Conservation (phyloP, 2,329 filamentous ascomycete species). For the Penicillium sp. region DNA sequence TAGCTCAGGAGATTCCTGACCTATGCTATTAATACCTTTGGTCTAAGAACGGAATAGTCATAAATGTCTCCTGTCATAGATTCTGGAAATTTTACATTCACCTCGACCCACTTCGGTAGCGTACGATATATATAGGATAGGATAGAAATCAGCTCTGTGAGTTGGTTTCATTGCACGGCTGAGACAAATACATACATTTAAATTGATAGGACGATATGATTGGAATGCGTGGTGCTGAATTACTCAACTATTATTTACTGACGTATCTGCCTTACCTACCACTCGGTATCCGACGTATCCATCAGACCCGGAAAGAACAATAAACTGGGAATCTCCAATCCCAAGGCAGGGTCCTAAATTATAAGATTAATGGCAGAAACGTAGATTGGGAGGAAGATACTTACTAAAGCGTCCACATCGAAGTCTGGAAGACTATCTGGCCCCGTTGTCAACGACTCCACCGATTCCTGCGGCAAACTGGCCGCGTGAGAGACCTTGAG, state of each 20-base stretch:
- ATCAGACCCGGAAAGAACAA: constrained; percentile 9
- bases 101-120: too few relatives aligned
- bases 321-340: constrained; percentile 10
- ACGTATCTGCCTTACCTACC: neutral
- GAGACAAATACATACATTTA: too few relatives aligned
- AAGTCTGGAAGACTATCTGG: constrained; percentile 1
- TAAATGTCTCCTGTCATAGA: too few relatives aligned
- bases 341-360: constrained; percentile 4
- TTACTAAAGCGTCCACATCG: constrained; percentile 8
- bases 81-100: too few relatives aligned
- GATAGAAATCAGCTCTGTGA: too few relatives aligned
- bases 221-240: too few relatives aligned
- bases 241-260: neutral
- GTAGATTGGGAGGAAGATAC: neutral
- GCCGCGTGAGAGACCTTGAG: constrained; percentile 6
- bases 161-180: too few relatives aligned
- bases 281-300: constrained; percentile 3
- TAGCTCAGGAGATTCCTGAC: too few relatives aligned
- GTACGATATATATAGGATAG: too few relatives aligned
- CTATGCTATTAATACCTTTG: too few relatives aligned
- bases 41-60: too few relatives aligned
- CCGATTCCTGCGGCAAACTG: constrained; percentile 21
- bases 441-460: constrained; percentile 39
- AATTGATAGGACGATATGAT: too few relatives aligned
- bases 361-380: neutral